Conservation (phyloP, 495 filamentous ascomycete genomes). For the Acidiella bohemica region DNA sequence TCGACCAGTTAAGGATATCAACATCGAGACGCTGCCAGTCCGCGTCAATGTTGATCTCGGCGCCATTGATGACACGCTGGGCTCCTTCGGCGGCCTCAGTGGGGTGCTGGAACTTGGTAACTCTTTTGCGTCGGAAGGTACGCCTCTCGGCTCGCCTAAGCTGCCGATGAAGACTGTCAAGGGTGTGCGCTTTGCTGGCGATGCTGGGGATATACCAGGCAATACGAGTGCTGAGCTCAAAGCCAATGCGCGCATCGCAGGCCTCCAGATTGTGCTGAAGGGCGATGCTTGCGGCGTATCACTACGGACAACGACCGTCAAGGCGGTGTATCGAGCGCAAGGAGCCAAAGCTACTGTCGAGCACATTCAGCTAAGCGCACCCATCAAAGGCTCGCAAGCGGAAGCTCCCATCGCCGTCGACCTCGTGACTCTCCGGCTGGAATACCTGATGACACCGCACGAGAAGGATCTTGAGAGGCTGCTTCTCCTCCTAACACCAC, state of each 20-base stretch:
- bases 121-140: constrained; percentile 63
- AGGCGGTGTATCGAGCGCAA: constrained; percentile 56
- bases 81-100: constrained; percentile 83
- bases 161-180: constrained; percentile 33
- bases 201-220: constrained; percentile 18
- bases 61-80: constrained; percentile 70
- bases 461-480: constrained; percentile 70
- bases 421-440: constrained; percentile 52
- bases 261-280: constrained; percentile 54
- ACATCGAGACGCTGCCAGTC: constrained; percentile 72
- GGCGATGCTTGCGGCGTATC: constrained; percentile 65
- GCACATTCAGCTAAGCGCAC: constrained; percentile 58
- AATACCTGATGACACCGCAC: constrained; percentile 60
- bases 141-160: constrained; percentile 25
- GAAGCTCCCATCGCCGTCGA: constrained; percentile 40
- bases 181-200: constrained; percentile 63
- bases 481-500: constrained; percentile 76
- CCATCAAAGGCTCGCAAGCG: constrained; percentile 39
- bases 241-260: constrained; percentile 61
- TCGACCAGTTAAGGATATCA: constrained; percentile 28
- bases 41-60: constrained; percentile 65
- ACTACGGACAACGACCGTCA: constrained; percentile 64
- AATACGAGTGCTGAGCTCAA: constrained; percentile 38
- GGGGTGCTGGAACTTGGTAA: constrained; percentile 77
- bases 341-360: constrained; percentile 54